Conservation (phyloP, 306 rosid species). For the Cucurbita maxima region DNA sequence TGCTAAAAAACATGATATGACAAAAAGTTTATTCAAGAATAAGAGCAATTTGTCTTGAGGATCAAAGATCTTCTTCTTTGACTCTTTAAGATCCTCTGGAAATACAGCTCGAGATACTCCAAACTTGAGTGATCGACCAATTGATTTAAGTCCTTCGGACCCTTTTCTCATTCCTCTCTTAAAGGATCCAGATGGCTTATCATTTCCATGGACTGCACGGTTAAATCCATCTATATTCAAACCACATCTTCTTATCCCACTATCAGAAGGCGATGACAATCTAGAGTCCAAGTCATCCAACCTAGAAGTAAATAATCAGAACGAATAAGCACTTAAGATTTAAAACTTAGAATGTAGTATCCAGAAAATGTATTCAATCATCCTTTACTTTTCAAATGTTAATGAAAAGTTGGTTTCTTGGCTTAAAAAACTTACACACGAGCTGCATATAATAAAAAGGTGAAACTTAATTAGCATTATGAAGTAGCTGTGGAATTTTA, state of each 20-base stretch:
- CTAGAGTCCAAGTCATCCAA: constrained; percentile 77
- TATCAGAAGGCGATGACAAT: constrained; percentile 53
- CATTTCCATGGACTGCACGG: constrained; percentile 39
- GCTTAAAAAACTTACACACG: background rate
- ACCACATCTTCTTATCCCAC: constrained; percentile 50
- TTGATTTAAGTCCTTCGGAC: constrained; percentile 83
- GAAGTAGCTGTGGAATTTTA: background rate
- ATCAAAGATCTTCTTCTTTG: constrained; percentile 82
- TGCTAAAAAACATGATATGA: constrained; percentile 73
- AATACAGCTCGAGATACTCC: constrained; percentile 85
- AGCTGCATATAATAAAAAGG: background rate
- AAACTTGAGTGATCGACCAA: constrained; percentile 75
- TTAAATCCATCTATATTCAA: constrained; percentile 52
- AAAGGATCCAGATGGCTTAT: constrained; percentile 63
- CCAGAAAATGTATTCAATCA: background rate
- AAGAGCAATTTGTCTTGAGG: constrained; percentile 85
- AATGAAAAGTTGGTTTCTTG: background rate
- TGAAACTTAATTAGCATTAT: background rate
- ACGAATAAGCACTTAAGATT: constrained; percentile 11
- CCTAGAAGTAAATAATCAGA: constrained; percentile 32
- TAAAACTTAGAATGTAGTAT: background rate
- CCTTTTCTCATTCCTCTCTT: constrained; percentile 86
- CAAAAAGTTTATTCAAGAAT: constrained; percentile 65
- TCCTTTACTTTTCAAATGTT: background rate
- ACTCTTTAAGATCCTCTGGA: constrained; percentile 85